phyloP scores from a whole-genome alignment of 2,329 filamentous ascomycete species.

The Rosellinia necatrix region DNA sequence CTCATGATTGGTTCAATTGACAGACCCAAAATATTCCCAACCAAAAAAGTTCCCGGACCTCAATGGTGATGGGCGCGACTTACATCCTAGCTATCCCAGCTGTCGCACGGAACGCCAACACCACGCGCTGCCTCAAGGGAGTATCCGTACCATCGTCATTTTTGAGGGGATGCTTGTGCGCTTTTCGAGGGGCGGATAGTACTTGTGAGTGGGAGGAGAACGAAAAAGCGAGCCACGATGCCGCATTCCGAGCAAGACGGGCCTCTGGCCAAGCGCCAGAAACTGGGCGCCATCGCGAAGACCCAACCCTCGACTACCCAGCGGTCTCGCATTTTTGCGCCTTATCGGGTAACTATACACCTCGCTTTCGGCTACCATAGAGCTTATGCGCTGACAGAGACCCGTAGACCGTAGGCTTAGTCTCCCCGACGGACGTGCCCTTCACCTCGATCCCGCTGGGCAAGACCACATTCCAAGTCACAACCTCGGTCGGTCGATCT shows the following conservation, averaged over 20 bases:
- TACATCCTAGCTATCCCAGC: too few relatives aligned
- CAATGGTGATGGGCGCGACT: too few relatives aligned
- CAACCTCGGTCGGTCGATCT: slow-evolving; percentile 86
- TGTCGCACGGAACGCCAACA: not conserved
- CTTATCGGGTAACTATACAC: slow-evolving; percentile 71
- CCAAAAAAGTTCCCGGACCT: slow-evolving; percentile 18
- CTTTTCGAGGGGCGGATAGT: not conserved
- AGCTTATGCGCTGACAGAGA: slow-evolving; percentile 7
- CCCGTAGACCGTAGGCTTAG: slow-evolving; percentile 81
- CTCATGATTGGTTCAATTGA: slow-evolving; percentile 22
- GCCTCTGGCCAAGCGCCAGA: slow-evolving; percentile 78
- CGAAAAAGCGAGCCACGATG: slow-evolving; percentile 47
- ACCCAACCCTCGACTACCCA: slow-evolving; percentile 46
- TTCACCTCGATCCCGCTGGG: slow-evolving; percentile 89
- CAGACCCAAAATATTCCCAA: slow-evolving; percentile 16
- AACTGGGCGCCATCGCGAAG: slow-evolving; percentile 54
- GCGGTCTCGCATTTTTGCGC: slow-evolving; percentile 85
- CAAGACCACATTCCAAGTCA: slow-evolving; percentile 96
- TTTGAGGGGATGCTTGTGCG: not conserved
- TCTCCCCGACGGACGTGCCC: slow-evolving; percentile 87
- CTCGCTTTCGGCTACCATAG: slow-evolving; percentile 2
- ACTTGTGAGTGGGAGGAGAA: not conserved
- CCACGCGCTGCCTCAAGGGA: not conserved
- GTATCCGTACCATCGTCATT: not conserved
- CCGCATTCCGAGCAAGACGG: slow-evolving; percentile 62